Conservation (phyloP, 768 basidiomycete species). For the Leccinum barrowsii region DNA sequence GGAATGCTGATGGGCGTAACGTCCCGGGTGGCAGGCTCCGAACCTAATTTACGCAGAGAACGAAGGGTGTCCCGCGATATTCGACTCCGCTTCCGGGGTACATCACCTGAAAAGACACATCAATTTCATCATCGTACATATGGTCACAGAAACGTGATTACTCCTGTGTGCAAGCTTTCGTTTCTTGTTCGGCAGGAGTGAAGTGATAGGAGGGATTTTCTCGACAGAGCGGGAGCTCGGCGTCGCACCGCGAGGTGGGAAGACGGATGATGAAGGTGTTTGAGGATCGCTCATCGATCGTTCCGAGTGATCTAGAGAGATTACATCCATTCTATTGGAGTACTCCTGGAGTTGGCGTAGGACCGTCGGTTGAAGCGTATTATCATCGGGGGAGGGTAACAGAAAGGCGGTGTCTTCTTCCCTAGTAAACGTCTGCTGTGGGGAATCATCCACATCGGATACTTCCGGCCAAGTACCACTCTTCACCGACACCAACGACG, state of each 20-base stretch:
- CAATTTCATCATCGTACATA: not conserved
- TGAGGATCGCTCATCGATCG: not conserved
- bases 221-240: not conserved
- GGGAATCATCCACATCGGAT: not conserved
- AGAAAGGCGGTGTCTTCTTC: slow-evolving; percentile 14
- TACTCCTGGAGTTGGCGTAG: slow-evolving; percentile 19
- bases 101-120: slow-evolving; percentile 14
- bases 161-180: slow-evolving; percentile 8
- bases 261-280: not conserved
- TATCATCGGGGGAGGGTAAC: slow-evolving; percentile 1
- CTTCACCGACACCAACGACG: not conserved
- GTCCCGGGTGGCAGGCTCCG: slow-evolving; percentile 28
- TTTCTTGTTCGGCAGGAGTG: slow-evolving; percentile 1
- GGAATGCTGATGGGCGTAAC: slow-evolving; percentile 17
- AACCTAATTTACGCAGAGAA: slow-evolving; percentile 18
- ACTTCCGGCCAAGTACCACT: not conserved
- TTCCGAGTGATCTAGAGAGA: not conserved
- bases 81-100: slow-evolving; percentile 23
- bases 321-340: slow-evolving; percentile 4
- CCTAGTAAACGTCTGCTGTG: not conserved
- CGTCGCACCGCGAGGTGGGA: not conserved
- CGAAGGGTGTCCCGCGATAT: slow-evolving; percentile 11
- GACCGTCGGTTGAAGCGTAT: slow-evolving; percentile 2
- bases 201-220: not conserved
- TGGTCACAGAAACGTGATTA: slow-evolving; percentile 3